A percentile compares a stretch with the other conserved stretches of the same genome.
phyloP scores from a whole-genome alignment of 176 grass and related monocot species.

The Carex myosuroides region DNA sequence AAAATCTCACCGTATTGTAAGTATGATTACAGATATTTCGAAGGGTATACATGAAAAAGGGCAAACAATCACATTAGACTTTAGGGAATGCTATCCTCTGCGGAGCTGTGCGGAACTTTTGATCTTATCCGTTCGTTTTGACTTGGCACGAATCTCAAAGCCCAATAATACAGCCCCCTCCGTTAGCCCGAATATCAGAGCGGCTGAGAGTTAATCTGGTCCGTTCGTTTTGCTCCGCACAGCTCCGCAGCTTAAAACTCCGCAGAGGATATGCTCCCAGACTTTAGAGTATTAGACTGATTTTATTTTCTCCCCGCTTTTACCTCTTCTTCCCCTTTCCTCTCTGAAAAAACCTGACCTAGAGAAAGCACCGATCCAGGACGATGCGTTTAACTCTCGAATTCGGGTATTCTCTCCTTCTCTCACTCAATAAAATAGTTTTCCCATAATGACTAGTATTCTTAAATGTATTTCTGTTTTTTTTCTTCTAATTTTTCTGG shows the following conservation, averaged over 20 bases:
- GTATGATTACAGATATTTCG: background rate
- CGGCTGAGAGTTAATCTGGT: no score
- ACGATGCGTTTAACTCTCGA: conserved; percentile 76
- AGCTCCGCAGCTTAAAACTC: no score
- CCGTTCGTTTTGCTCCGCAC: no score
- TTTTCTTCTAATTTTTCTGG: background rate
- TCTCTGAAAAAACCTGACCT: conserved; percentile 11
- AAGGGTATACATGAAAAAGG: background rate
- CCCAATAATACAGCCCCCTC: no score
- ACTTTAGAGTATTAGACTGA: no score
- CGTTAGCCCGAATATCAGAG: no score
- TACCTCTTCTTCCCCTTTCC: background rate
- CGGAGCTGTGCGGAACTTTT: no score
- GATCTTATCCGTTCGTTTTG: no score
- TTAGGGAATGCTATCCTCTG: no score
- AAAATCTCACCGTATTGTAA: background rate
- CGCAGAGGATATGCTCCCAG: no score
- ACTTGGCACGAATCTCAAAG: no score
- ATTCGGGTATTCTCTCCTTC: conserved; percentile 52
- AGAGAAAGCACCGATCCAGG: background rate
- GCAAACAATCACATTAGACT: no score
- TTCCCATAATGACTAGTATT: background rate
- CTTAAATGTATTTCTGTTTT: background rate
- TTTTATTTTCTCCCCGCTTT: background rate
- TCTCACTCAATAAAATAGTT: background rate